Percentiles rank a stretch among this genome's conserved stretches.
Evolutionary conservation across 2,329 filamentous ascomycete genomes (phyloP).

Genomic region (Tolypocladium pustulatum): DNA sequence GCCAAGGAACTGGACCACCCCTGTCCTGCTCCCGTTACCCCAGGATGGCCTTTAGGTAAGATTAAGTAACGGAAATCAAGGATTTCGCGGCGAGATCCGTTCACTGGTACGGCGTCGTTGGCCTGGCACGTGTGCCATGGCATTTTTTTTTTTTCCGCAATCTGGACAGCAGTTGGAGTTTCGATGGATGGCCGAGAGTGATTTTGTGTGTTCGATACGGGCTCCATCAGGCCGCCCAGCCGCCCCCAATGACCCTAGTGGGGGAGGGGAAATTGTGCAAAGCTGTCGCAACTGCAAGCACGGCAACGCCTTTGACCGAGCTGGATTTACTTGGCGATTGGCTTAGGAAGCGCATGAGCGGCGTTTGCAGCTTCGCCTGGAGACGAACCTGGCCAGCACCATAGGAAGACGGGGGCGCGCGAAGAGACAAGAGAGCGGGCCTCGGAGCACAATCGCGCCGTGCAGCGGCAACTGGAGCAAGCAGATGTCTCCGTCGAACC

Average conservation of each 20-base stretch:
- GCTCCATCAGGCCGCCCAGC: not conserved
- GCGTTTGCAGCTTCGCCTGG: not conserved
- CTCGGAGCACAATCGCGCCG: not conserved
- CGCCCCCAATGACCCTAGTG: not conserved
- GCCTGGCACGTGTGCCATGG: not conserved
- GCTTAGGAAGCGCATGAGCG: not conserved
- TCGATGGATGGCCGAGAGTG: not conserved
- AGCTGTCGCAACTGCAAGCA: not conserved
- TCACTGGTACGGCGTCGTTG: not conserved
- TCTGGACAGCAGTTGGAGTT: not conserved
- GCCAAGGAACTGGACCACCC: not conserved
- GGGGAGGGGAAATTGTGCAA: not conserved
- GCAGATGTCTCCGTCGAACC: not conserved
- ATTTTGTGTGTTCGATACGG: not conserved
- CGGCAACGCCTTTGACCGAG: not conserved
- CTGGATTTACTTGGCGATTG: not conserved
- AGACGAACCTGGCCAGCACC: not conserved
- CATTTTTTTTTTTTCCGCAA: not conserved
- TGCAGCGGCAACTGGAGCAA: not conserved
- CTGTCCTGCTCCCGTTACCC: not conserved
- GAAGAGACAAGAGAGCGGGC: not conserved
- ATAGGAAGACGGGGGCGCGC: not conserved
- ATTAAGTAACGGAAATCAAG: not conserved
- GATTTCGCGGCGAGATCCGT: not conserved
- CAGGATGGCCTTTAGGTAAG: not conserved